These are phyloP conservation scores for Botrytis squamosa DNA, from an alignment of 2,329 filamentous ascomycete genomes.

Conservation along the genomic window DNA sequence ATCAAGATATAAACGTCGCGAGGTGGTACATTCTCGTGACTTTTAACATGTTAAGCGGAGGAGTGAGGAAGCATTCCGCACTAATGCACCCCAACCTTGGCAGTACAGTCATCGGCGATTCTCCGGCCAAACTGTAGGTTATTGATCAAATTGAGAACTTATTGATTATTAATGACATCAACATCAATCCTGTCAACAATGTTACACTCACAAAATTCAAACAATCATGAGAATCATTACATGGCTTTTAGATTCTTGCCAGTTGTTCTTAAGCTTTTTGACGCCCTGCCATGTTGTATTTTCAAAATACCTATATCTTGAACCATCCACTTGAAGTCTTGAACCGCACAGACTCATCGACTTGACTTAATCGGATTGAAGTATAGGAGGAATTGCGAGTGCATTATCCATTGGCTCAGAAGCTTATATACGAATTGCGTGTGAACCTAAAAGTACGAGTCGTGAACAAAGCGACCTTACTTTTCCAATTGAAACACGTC, in stretches of 20 bases:
- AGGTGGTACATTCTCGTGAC: background rate
- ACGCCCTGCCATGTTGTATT: background rate
- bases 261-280: background rate
- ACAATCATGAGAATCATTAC: background rate
- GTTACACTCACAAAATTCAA: background rate
- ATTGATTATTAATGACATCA: background rate
- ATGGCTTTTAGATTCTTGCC: background rate
- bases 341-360: background rate
- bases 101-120: background rate
- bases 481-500: background rate
- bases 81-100: conserved; percentile 4
- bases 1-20: too few relatives aligned
- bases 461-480: background rate
- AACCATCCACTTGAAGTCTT: background rate
- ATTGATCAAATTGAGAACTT: background rate
- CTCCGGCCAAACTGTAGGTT: background rate
- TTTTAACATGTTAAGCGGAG: background rate
- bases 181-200: background rate
- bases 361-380: background rate
- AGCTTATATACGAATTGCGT: background rate
- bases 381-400: background rate
- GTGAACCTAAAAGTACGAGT: background rate
- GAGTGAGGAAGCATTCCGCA: background rate
- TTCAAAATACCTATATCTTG: background rate
- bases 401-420: background rate